A percentile compares a stretch with the other conserved stretches of the same genome.
These are phyloP conservation scores for Limnanthes douglasii DNA, from an alignment of 345 rosid species.

Conservation along the genomic window DNA sequence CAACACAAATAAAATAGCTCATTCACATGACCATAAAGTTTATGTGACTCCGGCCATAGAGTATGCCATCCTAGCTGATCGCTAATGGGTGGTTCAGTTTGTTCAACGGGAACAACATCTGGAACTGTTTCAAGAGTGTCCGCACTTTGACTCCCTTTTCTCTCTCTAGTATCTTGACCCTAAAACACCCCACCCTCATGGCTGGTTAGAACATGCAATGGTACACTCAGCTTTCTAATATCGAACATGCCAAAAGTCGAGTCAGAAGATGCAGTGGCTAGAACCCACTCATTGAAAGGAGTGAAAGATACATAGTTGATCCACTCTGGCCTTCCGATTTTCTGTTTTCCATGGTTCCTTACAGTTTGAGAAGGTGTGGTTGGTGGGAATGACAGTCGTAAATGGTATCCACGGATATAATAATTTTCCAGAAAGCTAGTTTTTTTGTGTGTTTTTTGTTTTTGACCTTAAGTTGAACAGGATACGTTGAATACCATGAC, in stretches of 20 bases:
- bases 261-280: slow-evolving; percentile 93
- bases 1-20: slow-evolving; percentile 74
- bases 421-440: too few species aligned
- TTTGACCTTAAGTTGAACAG: too few species aligned
- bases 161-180: slow-evolving; percentile 20
- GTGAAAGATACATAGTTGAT: slow-evolving; percentile 81
- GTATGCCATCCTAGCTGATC: slow-evolving; percentile 89
- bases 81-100: slow-evolving; percentile 80
- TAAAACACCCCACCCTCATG: too few species aligned
- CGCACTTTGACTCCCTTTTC: slow-evolving; percentile 39
- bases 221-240: slow-evolving; percentile 47
- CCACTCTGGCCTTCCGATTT: too few species aligned
- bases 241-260: slow-evolving; percentile 70
- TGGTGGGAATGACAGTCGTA: too few species aligned
- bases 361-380: too few species aligned
- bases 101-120: slow-evolving; percentile 78
- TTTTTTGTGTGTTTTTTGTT: too few species aligned
- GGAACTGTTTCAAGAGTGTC: slow-evolving; percentile 87
- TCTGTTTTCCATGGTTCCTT: too few species aligned
- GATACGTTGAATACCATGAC: too few species aligned
- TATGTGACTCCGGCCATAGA: slow-evolving; percentile 90
- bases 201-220: slow-evolving; percentile 59
- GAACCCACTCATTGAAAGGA: slow-evolving; percentile 67
- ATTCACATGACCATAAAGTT: slow-evolving; percentile 92
- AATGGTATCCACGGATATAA: too few species aligned